Conservation (phyloP, 345 rosid species). For the Populus ilicifolia region DNA sequence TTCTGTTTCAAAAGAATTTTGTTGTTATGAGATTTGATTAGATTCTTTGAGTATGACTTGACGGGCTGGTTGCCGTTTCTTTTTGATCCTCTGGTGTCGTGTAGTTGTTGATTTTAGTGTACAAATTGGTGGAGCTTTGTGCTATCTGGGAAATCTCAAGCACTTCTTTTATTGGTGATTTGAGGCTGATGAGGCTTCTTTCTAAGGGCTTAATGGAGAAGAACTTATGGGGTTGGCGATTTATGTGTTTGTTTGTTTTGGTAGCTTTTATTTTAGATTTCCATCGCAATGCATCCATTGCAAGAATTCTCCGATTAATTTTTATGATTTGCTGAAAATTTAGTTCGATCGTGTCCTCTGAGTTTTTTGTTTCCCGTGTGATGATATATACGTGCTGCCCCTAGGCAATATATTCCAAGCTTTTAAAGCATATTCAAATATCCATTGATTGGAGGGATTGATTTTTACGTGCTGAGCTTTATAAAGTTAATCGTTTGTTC, state of each 20-base stretch:
- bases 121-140: neutral
- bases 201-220: neutral
- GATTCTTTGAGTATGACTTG: neutral
- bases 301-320: neutral
- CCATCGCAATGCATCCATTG: neutral
- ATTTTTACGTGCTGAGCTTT: neutral
- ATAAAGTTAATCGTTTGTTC: neutral
- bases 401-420: neutral
- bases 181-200: conserved; percentile 3
- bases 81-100: neutral
- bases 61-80: neutral
- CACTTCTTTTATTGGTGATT: neutral
- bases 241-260: neutral
- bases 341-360: neutral
- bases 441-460: neutral
- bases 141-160: neutral
- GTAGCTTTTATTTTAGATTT: neutral
- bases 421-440: neutral
- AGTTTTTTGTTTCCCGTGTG: neutral
- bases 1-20: neutral
- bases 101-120: neutral
- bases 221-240: conserved; percentile 3
- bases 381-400: neutral
- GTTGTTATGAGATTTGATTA: neutral
- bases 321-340: neutral